Percentiles rank a stretch among this genome's conserved stretches.
Conservation (phyloP, 1,139 yeast genomes). For the Saccharomycopsis phalli region DNA sequence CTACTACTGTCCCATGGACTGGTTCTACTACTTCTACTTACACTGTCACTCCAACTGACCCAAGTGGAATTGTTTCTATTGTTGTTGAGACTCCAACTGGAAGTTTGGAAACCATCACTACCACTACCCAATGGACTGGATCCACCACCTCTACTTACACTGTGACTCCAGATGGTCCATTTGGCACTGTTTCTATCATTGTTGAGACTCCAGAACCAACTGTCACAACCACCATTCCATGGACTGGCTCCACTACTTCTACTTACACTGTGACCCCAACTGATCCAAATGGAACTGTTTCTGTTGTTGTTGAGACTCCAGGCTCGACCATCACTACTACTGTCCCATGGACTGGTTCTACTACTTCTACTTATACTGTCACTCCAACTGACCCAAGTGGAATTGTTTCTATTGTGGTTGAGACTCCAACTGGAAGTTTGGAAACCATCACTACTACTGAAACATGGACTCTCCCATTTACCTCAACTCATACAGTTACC, state of each 20-base stretch:
- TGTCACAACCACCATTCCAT: slow-evolving; percentile 2
- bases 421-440: slow-evolving; percentile 2
- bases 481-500: slow-evolving; percentile 2
- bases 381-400: slow-evolving; percentile 4
- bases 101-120: slow-evolving; percentile 2
- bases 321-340: slow-evolving; percentile 1
- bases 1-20: slow-evolving; percentile 2
- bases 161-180: slow-evolving; percentile 2
- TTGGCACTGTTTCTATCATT: slow-evolving; percentile 1
- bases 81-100: slow-evolving; percentile 4
- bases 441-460: slow-evolving; percentile 3
- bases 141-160: slow-evolving; percentile 2
- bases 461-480: slow-evolving; percentile 3
- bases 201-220: slow-evolving; percentile 4
- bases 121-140: slow-evolving; percentile 5
- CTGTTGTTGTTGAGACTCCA: slow-evolving; percentile 5
- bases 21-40: neutral
- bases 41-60: slow-evolving; percentile 2
- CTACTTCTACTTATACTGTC: slow-evolving; percentile 1
- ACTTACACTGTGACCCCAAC: slow-evolving; percentile 7
- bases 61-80: slow-evolving; percentile 1
- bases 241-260: slow-evolving; percentile 5
- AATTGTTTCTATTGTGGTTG: neutral
- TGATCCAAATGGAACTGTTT: slow-evolving; percentile 2
- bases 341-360: slow-evolving; percentile 1